Conservation (phyloP, 208 protist species). For the Lotmaria passim region DNA sequence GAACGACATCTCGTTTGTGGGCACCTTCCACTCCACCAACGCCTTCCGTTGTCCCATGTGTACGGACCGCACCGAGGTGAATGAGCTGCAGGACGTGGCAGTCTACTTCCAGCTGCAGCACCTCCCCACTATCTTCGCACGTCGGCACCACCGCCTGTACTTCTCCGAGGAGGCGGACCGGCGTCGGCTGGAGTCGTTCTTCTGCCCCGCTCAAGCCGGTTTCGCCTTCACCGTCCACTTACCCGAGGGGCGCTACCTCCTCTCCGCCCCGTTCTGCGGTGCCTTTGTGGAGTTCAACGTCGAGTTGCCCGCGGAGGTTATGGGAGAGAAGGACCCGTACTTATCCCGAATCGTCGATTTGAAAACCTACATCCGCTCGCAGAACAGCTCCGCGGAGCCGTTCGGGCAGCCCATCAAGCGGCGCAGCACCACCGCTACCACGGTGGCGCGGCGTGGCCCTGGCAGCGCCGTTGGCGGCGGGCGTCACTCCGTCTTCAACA, state of each 20-base stretch:
- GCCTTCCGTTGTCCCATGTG: slow-evolving; percentile 79
- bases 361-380: slow-evolving; percentile 36
- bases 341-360: slow-evolving; percentile 45
- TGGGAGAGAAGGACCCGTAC: slow-evolving; percentile 43
- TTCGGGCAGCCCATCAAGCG: slow-evolving; percentile 34
- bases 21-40: slow-evolving; percentile 73
- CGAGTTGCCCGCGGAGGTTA: slow-evolving; percentile 47
- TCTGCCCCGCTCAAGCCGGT: slow-evolving; percentile 66
- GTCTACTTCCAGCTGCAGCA: slow-evolving; percentile 74
- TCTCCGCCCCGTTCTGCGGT: slow-evolving; percentile 64
- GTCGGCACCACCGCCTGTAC: slow-evolving; percentile 73
- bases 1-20: slow-evolving; percentile 65
- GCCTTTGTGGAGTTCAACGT: slow-evolving; percentile 69
- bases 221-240: slow-evolving; percentile 61
- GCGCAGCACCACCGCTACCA: slow-evolving; percentile 20
- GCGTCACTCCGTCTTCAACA: slow-evolving; percentile 4
- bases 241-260: slow-evolving; percentile 64
- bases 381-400: slow-evolving; percentile 33
- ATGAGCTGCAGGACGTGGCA: slow-evolving; percentile 47
- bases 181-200: slow-evolving; percentile 64
- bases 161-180: slow-evolving; percentile 61
- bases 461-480: background rate
- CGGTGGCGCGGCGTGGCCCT: slow-evolving; percentile 11
- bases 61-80: slow-evolving; percentile 67
- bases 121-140: slow-evolving; percentile 45